Percentiles rank a stretch among this genome's conserved stretches.
Evolutionary conservation across 2,329 filamentous ascomycete species (phyloP).

Genomic region (Stagonosporopsis chrysanthemi): DNA sequence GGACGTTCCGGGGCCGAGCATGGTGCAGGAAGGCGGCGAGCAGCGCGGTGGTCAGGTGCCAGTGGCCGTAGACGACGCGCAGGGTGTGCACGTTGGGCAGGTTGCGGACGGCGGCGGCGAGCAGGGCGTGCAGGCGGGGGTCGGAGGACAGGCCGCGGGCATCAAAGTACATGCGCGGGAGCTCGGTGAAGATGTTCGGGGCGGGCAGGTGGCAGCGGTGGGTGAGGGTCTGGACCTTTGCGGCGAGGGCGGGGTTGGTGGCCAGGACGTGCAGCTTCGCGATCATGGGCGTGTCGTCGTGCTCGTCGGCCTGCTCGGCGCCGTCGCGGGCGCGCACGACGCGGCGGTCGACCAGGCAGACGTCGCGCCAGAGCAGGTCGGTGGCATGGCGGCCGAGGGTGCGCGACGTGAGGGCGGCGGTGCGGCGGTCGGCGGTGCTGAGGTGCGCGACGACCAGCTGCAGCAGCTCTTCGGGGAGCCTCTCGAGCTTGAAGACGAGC

Average conservation of each 20-base stretch:
- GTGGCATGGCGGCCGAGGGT: conserved; percentile 48
- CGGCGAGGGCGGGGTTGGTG: conserved; percentile 51
- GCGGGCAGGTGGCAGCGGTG: conserved; percentile 57
- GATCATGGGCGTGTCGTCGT: conserved; percentile 54
- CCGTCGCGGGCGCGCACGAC: conserved; percentile 34
- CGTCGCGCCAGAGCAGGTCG: conserved; percentile 51
- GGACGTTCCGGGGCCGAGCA: conserved; percentile 32
- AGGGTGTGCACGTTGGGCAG: conserved; percentile 55
- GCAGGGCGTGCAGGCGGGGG: conserved; percentile 49
- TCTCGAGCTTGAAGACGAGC: conserved; percentile 26
- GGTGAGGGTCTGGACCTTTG: conserved; percentile 53
- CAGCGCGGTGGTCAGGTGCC: conserved; percentile 50
- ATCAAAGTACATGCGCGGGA: conserved; percentile 52
- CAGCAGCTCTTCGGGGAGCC: conserved; percentile 54
- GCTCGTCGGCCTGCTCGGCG: conserved; percentile 34
- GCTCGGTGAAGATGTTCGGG: conserved; percentile 54
- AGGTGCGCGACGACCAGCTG: conserved; percentile 50
- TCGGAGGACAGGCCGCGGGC: conserved; percentile 52
- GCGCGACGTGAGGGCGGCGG: conserved; percentile 45
- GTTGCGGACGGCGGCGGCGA: conserved; percentile 49
- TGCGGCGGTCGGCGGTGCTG: conserved; percentile 37
- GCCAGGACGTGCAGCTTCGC: conserved; percentile 53
- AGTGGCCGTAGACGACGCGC: conserved; percentile 55
- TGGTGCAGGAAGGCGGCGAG: conserved; percentile 52
- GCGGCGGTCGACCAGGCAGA: conserved; percentile 52